Evolutionary conservation across 2,329 filamentous ascomycete genomes (phyloP).

Genomic region (Penicillium thymicola): DNA sequence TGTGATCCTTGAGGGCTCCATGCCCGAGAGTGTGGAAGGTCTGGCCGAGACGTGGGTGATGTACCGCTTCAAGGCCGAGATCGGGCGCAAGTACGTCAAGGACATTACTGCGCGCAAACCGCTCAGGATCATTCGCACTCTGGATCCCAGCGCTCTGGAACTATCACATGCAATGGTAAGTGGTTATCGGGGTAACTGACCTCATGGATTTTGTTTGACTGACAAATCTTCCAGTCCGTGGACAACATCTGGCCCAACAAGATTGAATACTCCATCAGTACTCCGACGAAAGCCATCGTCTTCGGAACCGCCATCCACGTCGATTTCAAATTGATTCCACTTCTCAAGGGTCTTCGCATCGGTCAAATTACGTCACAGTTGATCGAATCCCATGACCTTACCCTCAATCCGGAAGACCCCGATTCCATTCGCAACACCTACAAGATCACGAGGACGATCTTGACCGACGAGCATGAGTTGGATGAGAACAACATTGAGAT

Average conservation of each 20-base stretch:
- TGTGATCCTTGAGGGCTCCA: slow-evolving; percentile 62
- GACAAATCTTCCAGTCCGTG: slow-evolving; percentile 56
- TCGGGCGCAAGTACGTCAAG: slow-evolving; percentile 85
- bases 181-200: not conserved
- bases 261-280: slow-evolving; percentile 89
- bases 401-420: slow-evolving; percentile 49
- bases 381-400: slow-evolving; percentile 72
- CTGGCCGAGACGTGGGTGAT: slow-evolving; percentile 80
- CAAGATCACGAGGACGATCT: slow-evolving; percentile 63
- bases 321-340: slow-evolving; percentile 80
- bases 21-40: slow-evolving; percentile 87
- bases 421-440: slow-evolving; percentile 46
- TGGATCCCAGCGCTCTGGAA: slow-evolving; percentile 72
- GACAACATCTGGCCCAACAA: slow-evolving; percentile 99
- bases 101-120: slow-evolving; percentile 79
- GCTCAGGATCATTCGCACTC: slow-evolving; percentile 71
- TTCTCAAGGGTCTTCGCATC: slow-evolving; percentile 83
- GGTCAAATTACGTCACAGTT: slow-evolving; percentile 79
- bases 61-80: slow-evolving; percentile 86
- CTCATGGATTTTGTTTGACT: slow-evolving; percentile 5
- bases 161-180: slow-evolving; percentile 77
- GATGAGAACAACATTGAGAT: slow-evolving; percentile 60
- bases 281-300: slow-evolving; percentile 89
- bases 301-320: slow-evolving; percentile 84
- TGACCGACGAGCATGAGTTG: slow-evolving; percentile 66